phyloP scores from a whole-genome alignment of 1,139 yeast species.

The Pichia terricola region DNA sequence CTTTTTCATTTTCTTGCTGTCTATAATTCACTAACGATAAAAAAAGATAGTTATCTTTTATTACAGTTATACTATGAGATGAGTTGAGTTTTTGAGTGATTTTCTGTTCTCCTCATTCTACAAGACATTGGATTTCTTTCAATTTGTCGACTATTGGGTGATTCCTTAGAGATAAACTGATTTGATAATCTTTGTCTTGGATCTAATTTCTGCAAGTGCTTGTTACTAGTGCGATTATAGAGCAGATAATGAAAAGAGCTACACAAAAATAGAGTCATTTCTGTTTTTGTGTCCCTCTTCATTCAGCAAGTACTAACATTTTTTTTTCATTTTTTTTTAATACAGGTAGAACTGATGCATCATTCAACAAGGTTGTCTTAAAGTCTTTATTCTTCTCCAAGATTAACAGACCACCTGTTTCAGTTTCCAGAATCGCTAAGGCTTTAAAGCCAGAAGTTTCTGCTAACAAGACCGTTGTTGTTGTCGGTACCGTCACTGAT shows the following conservation, averaged over 20 bases:
- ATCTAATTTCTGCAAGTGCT: conserved; percentile 24
- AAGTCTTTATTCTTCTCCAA: conserved; percentile 92
- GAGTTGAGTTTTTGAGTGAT: no score
- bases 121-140: no score
- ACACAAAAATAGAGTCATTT: not conserved
- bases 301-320: conserved; percentile 16
- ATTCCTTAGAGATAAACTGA: not conserved
- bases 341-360: conserved; percentile 91
- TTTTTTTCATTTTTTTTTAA: conserved; percentile 21
- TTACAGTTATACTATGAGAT: no score
- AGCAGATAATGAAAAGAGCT: conserved; percentile 23
- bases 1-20: conserved; percentile 15
- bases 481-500: conserved; percentile 98
- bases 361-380: conserved; percentile 96
- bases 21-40: conserved; percentile 7
- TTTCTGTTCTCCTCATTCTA: no score
- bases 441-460: conserved; percentile 72
- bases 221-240: conserved; percentile 24
- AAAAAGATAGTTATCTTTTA: no score
- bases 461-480: conserved; percentile 87
- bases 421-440: conserved; percentile 83
- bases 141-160: not conserved
- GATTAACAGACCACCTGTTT: conserved; percentile 99
- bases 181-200: no score
- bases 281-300: not conserved